These are phyloP conservation scores for Lodderomyces elongisporus DNA, from an alignment of 1,139 yeast species.

Conservation along the genomic window DNA sequence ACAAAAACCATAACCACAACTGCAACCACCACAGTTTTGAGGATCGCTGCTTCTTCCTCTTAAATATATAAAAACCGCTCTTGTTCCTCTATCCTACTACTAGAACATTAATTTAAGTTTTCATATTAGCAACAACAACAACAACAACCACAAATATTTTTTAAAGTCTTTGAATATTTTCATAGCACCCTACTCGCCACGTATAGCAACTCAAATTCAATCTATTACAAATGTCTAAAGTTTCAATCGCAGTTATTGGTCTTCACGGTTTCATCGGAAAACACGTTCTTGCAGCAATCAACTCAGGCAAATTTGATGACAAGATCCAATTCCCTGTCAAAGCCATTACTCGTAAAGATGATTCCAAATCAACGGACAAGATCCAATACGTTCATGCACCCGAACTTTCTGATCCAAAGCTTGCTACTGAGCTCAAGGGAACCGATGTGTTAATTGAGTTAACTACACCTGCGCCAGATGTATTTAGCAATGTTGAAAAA, in stretches of 20 bases:
- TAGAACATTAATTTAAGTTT: too few species aligned
- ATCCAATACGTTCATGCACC: constrained; percentile 37
- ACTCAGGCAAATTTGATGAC: constrained; percentile 36
- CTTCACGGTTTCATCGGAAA: constrained; percentile 48
- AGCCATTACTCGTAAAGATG: constrained; percentile 45
- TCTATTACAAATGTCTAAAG: constrained; percentile 17
- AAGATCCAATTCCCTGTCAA: constrained; percentile 47
- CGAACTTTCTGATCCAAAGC: constrained; percentile 13
- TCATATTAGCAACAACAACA: too few species aligned
- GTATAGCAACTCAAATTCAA: too few species aligned
- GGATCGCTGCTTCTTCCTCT: too few species aligned
- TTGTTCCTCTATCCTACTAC: too few species aligned
- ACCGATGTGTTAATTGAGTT: constrained; percentile 50
- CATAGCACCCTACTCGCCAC: too few species aligned
- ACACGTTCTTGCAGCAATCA: constrained; percentile 42
- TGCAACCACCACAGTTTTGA: too few species aligned
- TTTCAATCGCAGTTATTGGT: constrained; percentile 50
- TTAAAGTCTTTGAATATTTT: too few species aligned
- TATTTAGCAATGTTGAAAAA: constrained; percentile 23
- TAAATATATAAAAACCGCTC: too few species aligned
- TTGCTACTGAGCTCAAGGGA: constrained; percentile 27
- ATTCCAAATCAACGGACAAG: constrained; percentile 29
- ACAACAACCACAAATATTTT: too few species aligned
- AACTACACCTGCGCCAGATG: constrained; percentile 22
- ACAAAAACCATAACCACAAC: too few species aligned